A percentile compares a stretch with the other conserved stretches of the same genome.
Evolutionary conservation across 176 grass and related monocot species (phyloP).

Genomic region (Paspalum notatum): DNA sequence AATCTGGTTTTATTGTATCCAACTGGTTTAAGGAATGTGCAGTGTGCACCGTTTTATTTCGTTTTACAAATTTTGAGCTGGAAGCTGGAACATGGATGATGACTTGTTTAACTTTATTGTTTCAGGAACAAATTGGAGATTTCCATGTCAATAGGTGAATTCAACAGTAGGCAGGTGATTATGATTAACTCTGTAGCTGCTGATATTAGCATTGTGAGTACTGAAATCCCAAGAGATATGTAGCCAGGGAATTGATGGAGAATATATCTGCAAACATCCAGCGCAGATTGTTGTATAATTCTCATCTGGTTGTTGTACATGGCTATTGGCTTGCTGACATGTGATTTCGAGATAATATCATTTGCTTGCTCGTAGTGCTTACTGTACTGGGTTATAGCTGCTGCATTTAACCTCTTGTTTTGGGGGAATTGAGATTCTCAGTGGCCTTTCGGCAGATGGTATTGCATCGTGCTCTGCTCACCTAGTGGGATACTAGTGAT

Average conservation of each 20-base stretch:
- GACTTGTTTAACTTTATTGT: slow-evolving; percentile 21
- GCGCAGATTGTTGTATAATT: slow-evolving; percentile 42
- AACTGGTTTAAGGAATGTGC: background rate
- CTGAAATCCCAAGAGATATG: background rate
- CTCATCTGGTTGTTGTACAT: slow-evolving; percentile 26
- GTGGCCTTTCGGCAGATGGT: background rate
- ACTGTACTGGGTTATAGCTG: slow-evolving; percentile 2
- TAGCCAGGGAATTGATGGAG: slow-evolving; percentile 3
- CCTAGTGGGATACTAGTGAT: background rate
- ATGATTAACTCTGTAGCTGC: slow-evolving; percentile 29
- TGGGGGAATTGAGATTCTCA: background rate
- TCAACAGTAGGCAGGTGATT: slow-evolving; percentile 11
- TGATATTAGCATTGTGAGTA: slow-evolving; percentile 37
- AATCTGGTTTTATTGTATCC: background rate
- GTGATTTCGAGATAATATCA: slow-evolving; percentile 16
- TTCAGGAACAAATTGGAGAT: slow-evolving; percentile 37
- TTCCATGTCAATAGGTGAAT: slow-evolving; percentile 23
- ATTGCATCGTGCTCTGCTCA: background rate
- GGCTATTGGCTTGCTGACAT: slow-evolving; percentile 1
- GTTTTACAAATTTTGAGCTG: background rate
- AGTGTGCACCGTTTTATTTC: background rate
- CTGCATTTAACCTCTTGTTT: background rate
- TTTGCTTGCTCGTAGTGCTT: background rate
- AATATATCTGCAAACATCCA: slow-evolving; percentile 21
- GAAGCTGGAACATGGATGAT: slow-evolving; percentile 22